Evolutionary conservation across 768 basidiomycete species (phyloP), one percentile per base, ranked within the genome.

Genomic region (Agaricus bisporus): DNA sequence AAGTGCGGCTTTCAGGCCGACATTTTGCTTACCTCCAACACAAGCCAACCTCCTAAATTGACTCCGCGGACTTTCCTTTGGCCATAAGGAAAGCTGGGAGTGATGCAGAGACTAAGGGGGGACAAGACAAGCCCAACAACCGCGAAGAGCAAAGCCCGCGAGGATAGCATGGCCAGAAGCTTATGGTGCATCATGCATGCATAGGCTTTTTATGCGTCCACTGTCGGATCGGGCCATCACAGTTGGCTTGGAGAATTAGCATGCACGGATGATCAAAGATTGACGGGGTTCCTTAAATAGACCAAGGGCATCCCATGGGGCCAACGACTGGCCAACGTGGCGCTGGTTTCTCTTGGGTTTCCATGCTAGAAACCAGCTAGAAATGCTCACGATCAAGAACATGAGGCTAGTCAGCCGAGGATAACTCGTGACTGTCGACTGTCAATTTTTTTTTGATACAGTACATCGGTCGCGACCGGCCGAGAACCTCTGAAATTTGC

Each of bases 61-160:
- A 92, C 91, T 53, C 91, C 91, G 11, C 90, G 82, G 45, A 92
- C 82, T 60, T 83, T 86, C 69, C 80, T 57, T 5, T 77, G 75
- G 20, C 88, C 89, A 59, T 91, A 91, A 4, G 87, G 75, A 61
- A 91, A 91, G 48, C 81, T 22, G 5, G 37, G 38, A 18, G 26
- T 29, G 15, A 54, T 38, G 2, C 44, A 22, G 10, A 29, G 38
- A 12, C 20, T 36, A 9, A 46, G 15, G 5, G 32, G 51, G 5
- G 35, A 12, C 5, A 28, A 18, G 26, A 37, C 28, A 32, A 54
- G 5, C 32, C 44, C 52, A 28, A 54, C 17, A 28, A 32, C 37
- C 25, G 29, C 45, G 9, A 5, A 1, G 37, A 39, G 29, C 1
- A 47, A 41, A 41, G n/a, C n/a, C 15, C 38, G 45, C 4, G 39